Base-by-base conservation (phyloP, 2,329 filamentous ascomycete species). In the Penicillium frequentans region DNA sequence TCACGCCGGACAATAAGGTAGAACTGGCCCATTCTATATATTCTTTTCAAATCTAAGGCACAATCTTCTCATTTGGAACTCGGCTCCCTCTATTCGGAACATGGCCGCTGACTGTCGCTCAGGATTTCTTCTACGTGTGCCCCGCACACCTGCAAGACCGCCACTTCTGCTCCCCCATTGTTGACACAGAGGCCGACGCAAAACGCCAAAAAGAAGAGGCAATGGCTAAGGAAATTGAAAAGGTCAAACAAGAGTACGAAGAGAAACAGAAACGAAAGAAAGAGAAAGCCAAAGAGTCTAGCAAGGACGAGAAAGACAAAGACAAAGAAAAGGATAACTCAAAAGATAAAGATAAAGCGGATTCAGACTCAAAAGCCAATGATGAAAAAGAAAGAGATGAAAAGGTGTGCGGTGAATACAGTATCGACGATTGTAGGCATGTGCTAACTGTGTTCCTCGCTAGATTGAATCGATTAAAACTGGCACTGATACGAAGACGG, bases 61-160 rank as follows among this genome's bases (percentile, higher is more conserved):
- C 24, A 26, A 1, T 5, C n/a, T 49, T 44, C 21, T 24, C 33
- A 26, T 46, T 19, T 49, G 23, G 1, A 9, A 35, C 27, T 9
- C 0, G 7, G 21, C 19, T 29, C 13, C 35, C 11, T 3, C 35
- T 44, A 16, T 37, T 19, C 27, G 54, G 3, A 7, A 35, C 26
- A 5, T 1, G 26, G 14, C 31, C 10, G 29, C 56, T 65, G 19
- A 62, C 24, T 21, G 11, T 43, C 21, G 31, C 16, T 16, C 48
- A 88, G 86, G 92, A 96, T 72, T 96, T 92, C 76, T 98, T 99
- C 79, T 97, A 96, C 72, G 85, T 96, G 45, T 99, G 95, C 67
- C 82, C 87, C 6, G 81, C 83, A 31, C 95, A 99, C 74, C 79
- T 98, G 9, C 90, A 89, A 68, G 95, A 98, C 69, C 81, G 81